phyloP scores from a whole-genome alignment of 768 basidiomycete genomes.

The Lactifluus piperatus region DNA sequence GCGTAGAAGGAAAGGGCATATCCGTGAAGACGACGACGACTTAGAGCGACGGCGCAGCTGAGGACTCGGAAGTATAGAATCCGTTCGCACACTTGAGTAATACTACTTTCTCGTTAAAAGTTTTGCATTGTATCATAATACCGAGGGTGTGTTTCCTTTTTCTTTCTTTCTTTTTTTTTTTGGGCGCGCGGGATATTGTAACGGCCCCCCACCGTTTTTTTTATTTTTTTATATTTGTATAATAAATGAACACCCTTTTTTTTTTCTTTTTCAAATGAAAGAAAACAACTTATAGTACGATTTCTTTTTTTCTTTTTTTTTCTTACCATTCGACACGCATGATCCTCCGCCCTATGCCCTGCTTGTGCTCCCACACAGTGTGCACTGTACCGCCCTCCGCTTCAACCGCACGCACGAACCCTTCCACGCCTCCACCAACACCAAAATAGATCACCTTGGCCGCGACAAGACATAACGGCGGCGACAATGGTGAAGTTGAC shows the following conservation, averaged over 20 bases:
- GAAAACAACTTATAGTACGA: background rate
- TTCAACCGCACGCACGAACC: conserved; percentile 52
- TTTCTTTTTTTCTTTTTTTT: too few relatives aligned
- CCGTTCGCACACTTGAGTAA: conserved; percentile 7
- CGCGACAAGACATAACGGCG: conserved; percentile 60
- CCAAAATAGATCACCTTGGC: conserved; percentile 94
- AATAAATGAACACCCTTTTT: background rate
- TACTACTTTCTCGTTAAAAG: background rate
- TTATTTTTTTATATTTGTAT: background rate
- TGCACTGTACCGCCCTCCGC: conserved; percentile 34
- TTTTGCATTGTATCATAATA: too few relatives aligned
- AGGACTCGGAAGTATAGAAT: conserved; percentile 7
- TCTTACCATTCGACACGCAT: conserved; percentile 52
- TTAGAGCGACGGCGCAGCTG: too few relatives aligned
- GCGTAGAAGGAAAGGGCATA: background rate
- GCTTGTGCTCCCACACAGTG: conserved; percentile 54
- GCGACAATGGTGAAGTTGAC: too few relatives aligned
- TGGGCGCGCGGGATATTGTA: background rate
- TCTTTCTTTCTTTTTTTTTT: background rate
- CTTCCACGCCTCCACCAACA: conserved; percentile 79
- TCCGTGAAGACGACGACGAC: background rate
- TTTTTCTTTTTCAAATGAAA: too few relatives aligned
- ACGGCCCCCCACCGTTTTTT: too few relatives aligned
- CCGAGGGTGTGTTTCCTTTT: too few relatives aligned
- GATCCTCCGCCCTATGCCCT: conserved; percentile 69